These are phyloP conservation scores for Pichia phayaonensis DNA, from an alignment of 805 yeast genomes.

Conservation along the genomic window DNA sequence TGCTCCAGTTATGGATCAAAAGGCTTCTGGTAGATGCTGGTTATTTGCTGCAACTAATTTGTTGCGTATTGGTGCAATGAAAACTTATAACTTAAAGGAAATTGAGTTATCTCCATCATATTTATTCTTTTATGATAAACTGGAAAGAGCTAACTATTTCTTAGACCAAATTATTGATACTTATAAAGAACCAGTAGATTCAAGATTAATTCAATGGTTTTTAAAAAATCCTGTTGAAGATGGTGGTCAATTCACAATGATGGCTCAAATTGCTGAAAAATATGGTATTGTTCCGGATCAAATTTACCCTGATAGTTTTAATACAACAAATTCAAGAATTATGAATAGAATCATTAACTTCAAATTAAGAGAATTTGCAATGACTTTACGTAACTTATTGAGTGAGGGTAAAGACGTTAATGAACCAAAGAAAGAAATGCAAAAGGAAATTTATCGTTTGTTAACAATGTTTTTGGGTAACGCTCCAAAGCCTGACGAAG, in stretches of 20 bases:
- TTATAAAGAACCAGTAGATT: conserved; percentile 54
- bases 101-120: conserved; percentile 75
- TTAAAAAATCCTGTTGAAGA: conserved; percentile 63
- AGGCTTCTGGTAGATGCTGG: conserved; percentile 81
- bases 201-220: conserved; percentile 61
- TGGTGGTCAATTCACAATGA: conserved; percentile 88
- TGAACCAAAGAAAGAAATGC: conserved; percentile 31
- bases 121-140: conserved; percentile 76
- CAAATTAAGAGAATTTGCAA: conserved; percentile 73
- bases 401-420: conserved; percentile 35
- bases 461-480: conserved; percentile 65
- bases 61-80: conserved; percentile 55
- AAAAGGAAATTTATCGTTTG: conserved; percentile 56
- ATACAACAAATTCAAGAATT: conserved; percentile 41
- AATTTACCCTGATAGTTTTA: conserved; percentile 59
- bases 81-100: conserved; percentile 53
- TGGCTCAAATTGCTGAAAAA: conserved; percentile 65
- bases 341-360: conserved; percentile 60
- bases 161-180: conserved; percentile 71
- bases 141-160: conserved; percentile 78
- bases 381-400: conserved; percentile 45
- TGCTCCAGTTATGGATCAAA: conserved; percentile 65
- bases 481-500: conserved; percentile 67
- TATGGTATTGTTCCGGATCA: conserved; percentile 77
- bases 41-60: conserved; percentile 77